phyloP scores from a whole-genome alignment of 2,329 filamentous ascomycete genomes.

The Fusarium phyllophilum region DNA sequence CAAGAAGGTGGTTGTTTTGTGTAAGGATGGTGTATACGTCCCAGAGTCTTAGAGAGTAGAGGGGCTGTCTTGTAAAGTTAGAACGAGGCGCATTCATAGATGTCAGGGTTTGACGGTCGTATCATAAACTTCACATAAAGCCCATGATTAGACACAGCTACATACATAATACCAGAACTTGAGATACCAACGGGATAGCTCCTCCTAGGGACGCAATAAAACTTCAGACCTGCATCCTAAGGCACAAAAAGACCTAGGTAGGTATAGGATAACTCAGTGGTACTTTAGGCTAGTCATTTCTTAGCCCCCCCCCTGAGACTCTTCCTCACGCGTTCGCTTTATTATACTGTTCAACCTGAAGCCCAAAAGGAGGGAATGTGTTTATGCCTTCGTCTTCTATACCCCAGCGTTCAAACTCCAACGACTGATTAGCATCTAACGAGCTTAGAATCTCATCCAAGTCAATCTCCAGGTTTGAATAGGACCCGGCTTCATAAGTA shows the following conservation, averaged over 20 bases:
- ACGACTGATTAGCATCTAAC: not conserved
- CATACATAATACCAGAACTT: not conserved
- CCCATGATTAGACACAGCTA: conserved; percentile 2
- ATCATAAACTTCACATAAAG: conserved; percentile 13
- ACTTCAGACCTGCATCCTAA: too few relatives aligned
- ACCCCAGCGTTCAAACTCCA: not conserved
- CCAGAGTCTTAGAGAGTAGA: conserved; percentile 52
- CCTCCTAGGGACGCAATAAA: not conserved
- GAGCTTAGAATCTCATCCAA: not conserved
- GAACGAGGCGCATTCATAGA: not conserved
- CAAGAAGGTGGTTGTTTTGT: conserved; percentile 90
- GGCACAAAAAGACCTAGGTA: not conserved
- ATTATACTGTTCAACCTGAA: not conserved
- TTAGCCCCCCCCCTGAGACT: not conserved
- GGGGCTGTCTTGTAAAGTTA: conserved; percentile 31
- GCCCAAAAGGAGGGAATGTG: not conserved
- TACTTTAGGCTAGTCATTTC: not conserved
- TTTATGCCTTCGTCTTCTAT: not conserved
- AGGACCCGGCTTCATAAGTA: rapidly evolving
- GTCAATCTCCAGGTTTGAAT: not conserved
- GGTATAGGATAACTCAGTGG: not conserved
- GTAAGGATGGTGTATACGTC: conserved; percentile 82
- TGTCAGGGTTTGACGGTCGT: not conserved
- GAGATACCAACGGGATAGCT: not conserved
- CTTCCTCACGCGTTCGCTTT: not conserved